phyloP scores from a whole-genome alignment of 2,329 filamentous ascomycete species.

The Ophiostoma sp. region DNA sequence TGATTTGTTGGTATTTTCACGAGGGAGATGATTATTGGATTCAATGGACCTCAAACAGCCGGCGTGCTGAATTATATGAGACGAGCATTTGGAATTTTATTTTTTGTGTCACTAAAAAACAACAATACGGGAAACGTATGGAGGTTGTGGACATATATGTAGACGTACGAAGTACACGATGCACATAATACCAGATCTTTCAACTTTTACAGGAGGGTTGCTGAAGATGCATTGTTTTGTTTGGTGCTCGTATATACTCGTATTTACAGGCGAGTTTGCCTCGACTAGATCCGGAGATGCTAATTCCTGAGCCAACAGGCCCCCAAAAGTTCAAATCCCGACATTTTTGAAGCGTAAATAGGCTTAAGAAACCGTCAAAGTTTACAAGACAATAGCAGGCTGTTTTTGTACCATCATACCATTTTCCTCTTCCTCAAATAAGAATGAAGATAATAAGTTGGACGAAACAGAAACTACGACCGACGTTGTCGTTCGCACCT shows the following conservation, averaged over 20 bases:
- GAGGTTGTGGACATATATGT: slow-evolving; percentile 5
- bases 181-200: slow-evolving; percentile 7
- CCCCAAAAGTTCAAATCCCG: not conserved
- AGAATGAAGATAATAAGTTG: not conserved
- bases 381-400: not conserved
- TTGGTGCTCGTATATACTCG: not conserved
- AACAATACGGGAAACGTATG: not conserved
- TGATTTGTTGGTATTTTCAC: not conserved
- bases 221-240: not conserved
- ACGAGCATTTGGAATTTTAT: not conserved
- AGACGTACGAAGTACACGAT: not conserved
- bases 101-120: not conserved
- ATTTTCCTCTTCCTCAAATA: not conserved
- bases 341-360: not conserved
- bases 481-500: not conserved
- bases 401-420: not conserved
- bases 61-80: not conserved
- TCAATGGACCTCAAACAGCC: not conserved
- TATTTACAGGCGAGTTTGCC: not conserved
- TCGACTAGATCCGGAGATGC: not conserved
- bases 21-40: not conserved
- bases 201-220: not conserved
- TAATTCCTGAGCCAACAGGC: not conserved
- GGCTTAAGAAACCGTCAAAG: not conserved
- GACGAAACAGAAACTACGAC: not conserved